Conservation (phyloP, 306 rosid species). For the Corylus avellana region DNA sequence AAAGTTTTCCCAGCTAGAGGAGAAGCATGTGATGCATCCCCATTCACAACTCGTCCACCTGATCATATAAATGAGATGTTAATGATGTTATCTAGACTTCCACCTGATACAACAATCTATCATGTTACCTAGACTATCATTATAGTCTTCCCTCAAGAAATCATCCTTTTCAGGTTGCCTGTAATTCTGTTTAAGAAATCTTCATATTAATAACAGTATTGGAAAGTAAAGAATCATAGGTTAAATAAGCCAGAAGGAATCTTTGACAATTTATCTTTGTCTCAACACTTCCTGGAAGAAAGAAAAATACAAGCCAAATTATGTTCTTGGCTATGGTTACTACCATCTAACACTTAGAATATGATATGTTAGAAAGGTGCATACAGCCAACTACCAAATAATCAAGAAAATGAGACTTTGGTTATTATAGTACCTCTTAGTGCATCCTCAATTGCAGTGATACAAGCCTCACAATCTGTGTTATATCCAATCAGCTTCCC, state of each 20-base stretch:
- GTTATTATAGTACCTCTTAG: conserved; percentile 30
- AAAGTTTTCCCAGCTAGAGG: conserved; percentile 40
- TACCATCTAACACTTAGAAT: background rate
- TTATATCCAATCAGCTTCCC: conserved; percentile 52
- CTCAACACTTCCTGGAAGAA: background rate
- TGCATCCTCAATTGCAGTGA: conserved; percentile 55
- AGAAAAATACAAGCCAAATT: background rate
- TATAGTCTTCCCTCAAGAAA: background rate
- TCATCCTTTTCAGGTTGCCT: conserved; percentile 1
- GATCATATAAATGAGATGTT: conserved; percentile 5
- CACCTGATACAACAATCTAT: background rate
- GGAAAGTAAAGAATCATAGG: background rate
- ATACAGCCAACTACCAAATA: background rate
- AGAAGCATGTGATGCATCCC: conserved; percentile 29
- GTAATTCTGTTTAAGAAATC: conserved; percentile 2
- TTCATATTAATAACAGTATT: background rate
- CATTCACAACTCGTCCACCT: conserved; percentile 15
- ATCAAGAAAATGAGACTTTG: background rate
- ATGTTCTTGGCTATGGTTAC: background rate
- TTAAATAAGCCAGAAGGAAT: background rate
- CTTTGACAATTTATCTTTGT: background rate
- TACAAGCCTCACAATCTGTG: conserved; percentile 52
- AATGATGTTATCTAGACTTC: background rate
- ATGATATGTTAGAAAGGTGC: background rate
- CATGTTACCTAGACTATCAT: conserved; percentile 8